Percentiles rank a stretch among this genome's conserved stretches.
phyloP scores from a whole-genome alignment of 352 stramenopile genomes.

The Pythium volutum region DNA sequence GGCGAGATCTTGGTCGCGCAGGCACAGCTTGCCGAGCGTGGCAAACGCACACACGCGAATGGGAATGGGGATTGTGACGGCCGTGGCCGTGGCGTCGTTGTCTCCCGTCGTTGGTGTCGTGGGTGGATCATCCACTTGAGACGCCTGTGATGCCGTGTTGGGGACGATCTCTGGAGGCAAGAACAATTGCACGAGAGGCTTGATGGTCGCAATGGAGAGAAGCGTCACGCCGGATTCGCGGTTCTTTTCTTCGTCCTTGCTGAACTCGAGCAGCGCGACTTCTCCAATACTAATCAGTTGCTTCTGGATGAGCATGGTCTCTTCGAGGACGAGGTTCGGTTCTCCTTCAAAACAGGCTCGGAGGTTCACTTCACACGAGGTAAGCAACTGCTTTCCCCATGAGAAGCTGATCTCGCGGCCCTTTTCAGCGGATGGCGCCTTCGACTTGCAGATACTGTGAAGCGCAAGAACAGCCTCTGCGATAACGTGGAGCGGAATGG shows the following conservation, averaged over 20 bases:
- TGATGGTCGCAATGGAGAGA: slow-evolving; percentile 48
- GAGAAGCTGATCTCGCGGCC: slow-evolving; percentile 55
- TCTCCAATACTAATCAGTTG: slow-evolving; percentile 81
- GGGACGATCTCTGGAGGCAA: slow-evolving; percentile 56
- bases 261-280: slow-evolving; percentile 75
- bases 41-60: slow-evolving; percentile 93
- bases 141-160: slow-evolving; percentile 11
- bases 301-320: slow-evolving; percentile 66
- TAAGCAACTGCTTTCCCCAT: slow-evolving; percentile 65
- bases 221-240: slow-evolving; percentile 43
- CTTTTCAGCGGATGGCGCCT: slow-evolving; percentile 48
- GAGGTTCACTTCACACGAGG: slow-evolving; percentile 61
- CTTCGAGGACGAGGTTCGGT: slow-evolving; percentile 44
- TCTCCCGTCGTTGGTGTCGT: slow-evolving; percentile 28
- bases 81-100: not conserved
- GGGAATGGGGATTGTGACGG: slow-evolving; percentile 56
- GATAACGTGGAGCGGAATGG: slow-evolving; percentile 78
- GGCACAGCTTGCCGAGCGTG: slow-evolving; percentile 93
- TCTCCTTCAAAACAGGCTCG: slow-evolving; percentile 58
- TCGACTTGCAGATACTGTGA: slow-evolving; percentile 77
- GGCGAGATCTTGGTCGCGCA: slow-evolving; percentile 92
- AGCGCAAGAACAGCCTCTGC: slow-evolving; percentile 66
- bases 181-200: slow-evolving; percentile 75
- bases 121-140: slow-evolving; percentile 12
- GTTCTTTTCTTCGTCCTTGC: slow-evolving; percentile 68